Conservation (phyloP, 352 stramenopile genomes). For the Saprolegnia diclina region DNA sequence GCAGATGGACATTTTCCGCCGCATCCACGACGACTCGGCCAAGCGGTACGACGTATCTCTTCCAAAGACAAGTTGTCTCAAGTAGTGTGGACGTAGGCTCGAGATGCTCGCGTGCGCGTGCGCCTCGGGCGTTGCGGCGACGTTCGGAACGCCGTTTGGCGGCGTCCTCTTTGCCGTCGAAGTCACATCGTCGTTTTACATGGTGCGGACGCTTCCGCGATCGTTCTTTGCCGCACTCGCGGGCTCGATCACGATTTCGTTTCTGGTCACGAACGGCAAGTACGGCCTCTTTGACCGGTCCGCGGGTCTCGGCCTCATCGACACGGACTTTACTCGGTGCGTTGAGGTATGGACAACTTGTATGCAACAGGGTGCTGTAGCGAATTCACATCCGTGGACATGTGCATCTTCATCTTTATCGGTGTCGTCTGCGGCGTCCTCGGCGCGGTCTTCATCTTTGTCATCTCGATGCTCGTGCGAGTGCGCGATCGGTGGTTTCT, state of each 20-base stretch:
- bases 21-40: constrained; percentile 71
- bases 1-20: constrained; percentile 54
- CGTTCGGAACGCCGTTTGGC: constrained; percentile 78
- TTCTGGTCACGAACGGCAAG: constrained; percentile 49
- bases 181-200: constrained; percentile 80
- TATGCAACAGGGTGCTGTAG: constrained; percentile 9
- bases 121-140: constrained; percentile 76
- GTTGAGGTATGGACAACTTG: background rate
- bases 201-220: constrained; percentile 66
- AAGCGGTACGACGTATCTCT: constrained; percentile 34
- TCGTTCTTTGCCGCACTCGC: constrained; percentile 80
- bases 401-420: constrained; percentile 57
- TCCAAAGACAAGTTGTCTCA: background rate
- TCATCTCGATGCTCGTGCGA: constrained; percentile 57
- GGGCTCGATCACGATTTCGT: constrained; percentile 57
- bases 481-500: constrained; percentile 46
- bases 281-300: constrained; percentile 74
- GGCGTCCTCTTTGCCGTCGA: constrained; percentile 83
- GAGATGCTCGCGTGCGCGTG: constrained; percentile 80
- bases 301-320: constrained; percentile 49
- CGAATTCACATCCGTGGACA: constrained; percentile 42
- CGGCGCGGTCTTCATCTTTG: constrained; percentile 63
- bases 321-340: constrained; percentile 27
- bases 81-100: constrained; percentile 26
- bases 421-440: constrained; percentile 62